Evolutionary conservation across 495 filamentous ascomycete species (phyloP), one percentile per base, ranked within the genome.

Genomic region (Trichoderma reesei): DNA sequence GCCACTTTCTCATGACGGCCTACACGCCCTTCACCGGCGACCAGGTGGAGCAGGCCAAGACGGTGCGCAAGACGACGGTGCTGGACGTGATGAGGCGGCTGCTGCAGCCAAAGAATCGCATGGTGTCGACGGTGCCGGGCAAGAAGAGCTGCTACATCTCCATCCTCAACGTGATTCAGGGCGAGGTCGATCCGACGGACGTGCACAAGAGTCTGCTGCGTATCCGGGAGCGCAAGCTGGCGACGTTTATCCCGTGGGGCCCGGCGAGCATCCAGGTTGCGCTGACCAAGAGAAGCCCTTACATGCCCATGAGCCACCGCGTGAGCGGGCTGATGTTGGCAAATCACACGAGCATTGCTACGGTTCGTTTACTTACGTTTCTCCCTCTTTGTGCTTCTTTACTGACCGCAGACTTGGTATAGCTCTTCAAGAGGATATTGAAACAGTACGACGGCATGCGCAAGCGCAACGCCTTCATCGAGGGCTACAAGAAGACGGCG

Each of bases 101-200:
- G 9, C 79, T 98, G 56, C 94, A 98, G 74, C 94, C 94, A 46
- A 98, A 98, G 80, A 98, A 98, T 74, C 87, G 95, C 70, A 98
- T 98, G 94, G 94, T 98, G 41, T 95, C 92, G 42, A 96, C 93
- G 56, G 89, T 91, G 65, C 92, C 93, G 18, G 90, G 90, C 70
- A 98, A 96, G 76, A 92, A 90, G 77, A 96, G 90, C 75, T 98
- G 95, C 79, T 98, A 98, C 76, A 96, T 98, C 69, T 96, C 91
- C 44, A 98, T 98, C 68, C 82, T 98, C 56, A 98, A 98, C 73
- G 96, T 98, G 71, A 98, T 98, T 72, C 92, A 96, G 74, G 94
- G 94, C 66, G 95, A 98, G 72, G 95, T 94, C 9, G 94, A 98
- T 72, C 92, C 94, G 16, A 96, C 92, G 7, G 94, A 98, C 77